These are phyloP conservation scores for Plasmodium reichenowi DNA, from an alignment of 169 alveolate species.

Conservation along the genomic window DNA sequence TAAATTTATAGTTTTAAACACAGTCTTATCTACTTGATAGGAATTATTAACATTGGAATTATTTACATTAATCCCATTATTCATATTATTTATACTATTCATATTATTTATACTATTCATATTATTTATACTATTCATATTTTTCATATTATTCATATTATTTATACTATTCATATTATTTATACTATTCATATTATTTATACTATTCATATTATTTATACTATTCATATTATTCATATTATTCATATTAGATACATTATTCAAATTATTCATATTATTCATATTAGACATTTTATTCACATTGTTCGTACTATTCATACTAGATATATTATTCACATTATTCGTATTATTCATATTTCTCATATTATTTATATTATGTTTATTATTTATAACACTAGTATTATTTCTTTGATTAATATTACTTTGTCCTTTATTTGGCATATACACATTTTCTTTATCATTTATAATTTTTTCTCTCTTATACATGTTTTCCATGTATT, in stretches of 20 bases:
- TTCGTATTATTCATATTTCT: background rate
- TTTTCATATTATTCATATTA: background rate
- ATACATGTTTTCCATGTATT: conserved; percentile 49
- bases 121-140: background rate
- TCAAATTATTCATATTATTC: background rate
- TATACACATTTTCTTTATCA: conserved; percentile 31
- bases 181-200: background rate
- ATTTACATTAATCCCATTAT: background rate
- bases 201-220: background rate
- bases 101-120: background rate
- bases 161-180: background rate
- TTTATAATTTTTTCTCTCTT: conserved; percentile 52
- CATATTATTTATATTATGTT: background rate
- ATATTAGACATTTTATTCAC: background rate
- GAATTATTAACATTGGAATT: background rate
- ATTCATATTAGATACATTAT: background rate
- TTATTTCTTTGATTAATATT: conserved; percentile 11
- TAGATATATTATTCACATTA: background rate
- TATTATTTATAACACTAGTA: background rate
- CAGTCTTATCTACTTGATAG: background rate
- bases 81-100: background rate
- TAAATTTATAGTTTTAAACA: conserved; percentile 25
- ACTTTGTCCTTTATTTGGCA: conserved; percentile 28
- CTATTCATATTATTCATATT: background rate
- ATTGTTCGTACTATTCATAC: background rate